Conservation (phyloP, 169 alveolate species). For the Plasmodium gallinaceum region DNA sequence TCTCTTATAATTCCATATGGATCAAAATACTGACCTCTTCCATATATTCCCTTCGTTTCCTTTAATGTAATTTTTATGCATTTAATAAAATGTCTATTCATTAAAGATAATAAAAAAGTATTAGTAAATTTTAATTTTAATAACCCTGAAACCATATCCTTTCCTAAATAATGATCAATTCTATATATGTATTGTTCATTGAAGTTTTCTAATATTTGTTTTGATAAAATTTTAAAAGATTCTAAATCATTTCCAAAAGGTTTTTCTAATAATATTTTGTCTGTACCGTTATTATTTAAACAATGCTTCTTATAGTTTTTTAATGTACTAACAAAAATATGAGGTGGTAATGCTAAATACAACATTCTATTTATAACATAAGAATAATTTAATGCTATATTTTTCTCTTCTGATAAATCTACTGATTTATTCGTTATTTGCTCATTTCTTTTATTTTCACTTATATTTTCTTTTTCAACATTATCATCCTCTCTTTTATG, state of each 20-base stretch:
- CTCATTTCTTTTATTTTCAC: constrained; percentile 1
- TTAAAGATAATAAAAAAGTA: constrained; percentile 77
- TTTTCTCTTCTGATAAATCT: background rate
- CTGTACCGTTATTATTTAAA: constrained; percentile 74
- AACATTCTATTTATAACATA: constrained; percentile 70
- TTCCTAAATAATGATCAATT: constrained; percentile 85
- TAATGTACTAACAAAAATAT: constrained; percentile 75
- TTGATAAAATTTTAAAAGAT: constrained; percentile 77
- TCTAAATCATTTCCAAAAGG: constrained; percentile 83
- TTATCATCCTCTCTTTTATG: background rate
- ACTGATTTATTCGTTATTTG: background rate
- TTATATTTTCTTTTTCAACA: background rate
- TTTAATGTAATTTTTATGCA: constrained; percentile 80
- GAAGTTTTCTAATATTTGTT: constrained; percentile 76
- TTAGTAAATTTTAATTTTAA: constrained; percentile 81
- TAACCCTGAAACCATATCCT: constrained; percentile 83
- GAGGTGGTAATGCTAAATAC: constrained; percentile 84
- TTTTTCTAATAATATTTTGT: constrained; percentile 81
- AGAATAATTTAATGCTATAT: background rate
- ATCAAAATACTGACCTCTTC: constrained; percentile 85
- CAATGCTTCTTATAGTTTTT: constrained; percentile 50
- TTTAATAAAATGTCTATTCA: constrained; percentile 79
- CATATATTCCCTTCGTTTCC: constrained; percentile 77
- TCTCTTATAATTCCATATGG: constrained; percentile 84
- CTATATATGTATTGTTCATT: constrained; percentile 79